Conservation (phyloP, 352 stramenopile species). For the Phytopythium delawarense region DNA sequence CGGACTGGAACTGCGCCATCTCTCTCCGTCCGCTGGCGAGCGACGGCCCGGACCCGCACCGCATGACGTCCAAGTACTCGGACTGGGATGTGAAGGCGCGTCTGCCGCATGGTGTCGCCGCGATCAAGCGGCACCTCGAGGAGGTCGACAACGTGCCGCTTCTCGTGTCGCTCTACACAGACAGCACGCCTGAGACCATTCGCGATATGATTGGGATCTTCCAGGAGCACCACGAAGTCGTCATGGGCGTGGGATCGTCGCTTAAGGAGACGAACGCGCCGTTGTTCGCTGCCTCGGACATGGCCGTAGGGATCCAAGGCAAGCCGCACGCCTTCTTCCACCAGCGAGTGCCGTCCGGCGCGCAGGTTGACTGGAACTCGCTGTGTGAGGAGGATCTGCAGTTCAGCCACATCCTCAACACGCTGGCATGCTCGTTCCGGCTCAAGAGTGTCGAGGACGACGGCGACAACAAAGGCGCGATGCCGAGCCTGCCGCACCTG, state of each 20-base stretch:
- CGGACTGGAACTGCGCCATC: conserved; percentile 99
- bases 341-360: conserved; percentile 49
- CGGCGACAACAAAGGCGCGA: conserved; percentile 24
- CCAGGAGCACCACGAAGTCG: conserved; percentile 79
- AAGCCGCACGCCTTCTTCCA: conserved; percentile 71
- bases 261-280: conserved; percentile 71
- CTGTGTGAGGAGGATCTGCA: conserved; percentile 61
- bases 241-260: conserved; percentile 76
- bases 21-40: conserved; percentile 92
- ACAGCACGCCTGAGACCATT: conserved; percentile 95
- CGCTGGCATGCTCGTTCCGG: conserved; percentile 71
- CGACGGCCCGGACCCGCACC: conserved; percentile 90
- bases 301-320: conserved; percentile 64
- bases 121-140: conserved; percentile 95
- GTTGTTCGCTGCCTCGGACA: conserved; percentile 73
- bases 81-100: conserved; percentile 97
- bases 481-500: conserved; percentile 54
- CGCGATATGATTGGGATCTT: conserved; percentile 92
- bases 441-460: conserved; percentile 32
- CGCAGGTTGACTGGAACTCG: conserved; percentile 54
- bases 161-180: conserved; percentile 97
- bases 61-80: conserved; percentile 97
- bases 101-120: conserved; percentile 94
- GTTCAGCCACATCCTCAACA: conserved; percentile 84
- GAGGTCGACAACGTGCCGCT: conserved; percentile 98